Base-by-base conservation (phyloP, 495 filamentous ascomycete species). In the Trichoderma erinaceum region DNA sequence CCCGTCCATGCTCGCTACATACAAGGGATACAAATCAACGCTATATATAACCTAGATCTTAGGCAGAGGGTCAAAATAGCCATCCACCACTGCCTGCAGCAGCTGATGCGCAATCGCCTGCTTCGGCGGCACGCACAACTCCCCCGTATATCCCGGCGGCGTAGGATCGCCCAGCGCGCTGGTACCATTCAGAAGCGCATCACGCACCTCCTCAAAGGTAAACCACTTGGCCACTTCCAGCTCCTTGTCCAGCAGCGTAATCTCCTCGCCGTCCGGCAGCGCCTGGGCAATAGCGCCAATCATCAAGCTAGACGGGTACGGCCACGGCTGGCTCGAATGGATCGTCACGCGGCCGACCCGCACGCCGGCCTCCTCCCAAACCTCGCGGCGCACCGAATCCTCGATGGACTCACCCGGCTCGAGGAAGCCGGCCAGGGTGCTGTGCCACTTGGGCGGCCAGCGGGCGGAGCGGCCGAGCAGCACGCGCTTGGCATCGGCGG, bases 321-420 rank as follows among this genome's bases (percentile, higher is more conserved):
- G 81, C 81, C 81, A 83, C 10, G 95, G 95, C 79, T 99, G 95
- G 67, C 92, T 92, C 27, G 88, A 91, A 73, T 99, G 94, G 67
- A 99, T 89, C 0, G 97, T 85, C 18, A 99, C 96, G 1, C 94
- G 84, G 10, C 92, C 93, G 2, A 97, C 84, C 10, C 79, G 82
- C 18, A 98, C 91, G 3, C 95, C 95, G 52, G 89, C 86, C 76
- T 99, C 95, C 74, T 99, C 95, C 92, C 92, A 98, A 1, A 97
- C 92, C 78, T 99, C 96, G 65, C 95, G 84, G 0, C 96, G 87
- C 1, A 98, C 94, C 6, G 95, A 93, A 77, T 97, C 96, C 74
- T 98, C 96, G 68, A 98, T 89, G 12, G 87, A 90, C 82, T 99
- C 95, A 1, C 90, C 96, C 8, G 95, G 95, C 77, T 99, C 95